These are phyloP conservation scores for Aspergillus novofumigatus DNA, from an alignment of 2,329 filamentous ascomycete genomes.

Conservation along the genomic window DNA sequence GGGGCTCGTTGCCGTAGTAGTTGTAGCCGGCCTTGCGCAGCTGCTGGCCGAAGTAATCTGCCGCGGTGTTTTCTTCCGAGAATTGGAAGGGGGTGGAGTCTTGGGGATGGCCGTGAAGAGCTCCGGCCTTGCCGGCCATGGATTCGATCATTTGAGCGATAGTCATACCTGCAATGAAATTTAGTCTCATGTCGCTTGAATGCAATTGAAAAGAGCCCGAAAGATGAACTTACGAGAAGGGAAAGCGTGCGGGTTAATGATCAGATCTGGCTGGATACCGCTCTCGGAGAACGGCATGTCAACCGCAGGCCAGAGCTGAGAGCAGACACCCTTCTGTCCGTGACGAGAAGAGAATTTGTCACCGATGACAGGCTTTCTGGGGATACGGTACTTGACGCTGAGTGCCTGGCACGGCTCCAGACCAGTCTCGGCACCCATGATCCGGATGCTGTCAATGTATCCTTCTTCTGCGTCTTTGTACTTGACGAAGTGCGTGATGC, in stretches of 20 bases:
- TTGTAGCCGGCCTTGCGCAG: conserved; percentile 94
- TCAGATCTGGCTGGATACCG: conserved; percentile 93
- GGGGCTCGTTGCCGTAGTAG: conserved; percentile 96
- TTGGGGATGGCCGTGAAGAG: conserved; percentile 91
- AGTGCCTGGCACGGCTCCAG: conserved; percentile 80
- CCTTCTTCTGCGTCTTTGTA: conserved; percentile 90
- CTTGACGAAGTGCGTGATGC: conserved; percentile 79
- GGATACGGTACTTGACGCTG: conserved; percentile 88
- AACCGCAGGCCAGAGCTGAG: conserved; percentile 87
- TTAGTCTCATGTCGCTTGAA: conserved; percentile 6
- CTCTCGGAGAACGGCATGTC: conserved; percentile 98
- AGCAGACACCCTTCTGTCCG: conserved; percentile 95
- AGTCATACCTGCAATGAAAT: conserved; percentile 62
- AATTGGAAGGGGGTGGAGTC: conserved; percentile 95
- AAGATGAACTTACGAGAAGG: conserved; percentile 63
- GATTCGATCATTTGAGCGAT: conserved; percentile 99
- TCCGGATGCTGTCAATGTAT: conserved; percentile 86
- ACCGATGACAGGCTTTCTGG: conserved; percentile 85
- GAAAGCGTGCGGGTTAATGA: conserved; percentile 99
- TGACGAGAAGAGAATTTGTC: conserved; percentile 99
- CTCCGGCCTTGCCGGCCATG: conserved; percentile 88
- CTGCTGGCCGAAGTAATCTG: conserved; percentile 93
- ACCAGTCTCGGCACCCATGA: conserved; percentile 81
- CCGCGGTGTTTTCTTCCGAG: conserved; percentile 84
- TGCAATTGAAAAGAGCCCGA: not conserved